Evolutionary conservation across 768 basidiomycete genomes (phyloP).

Genomic region (Chlorophyllum brunneum): DNA sequence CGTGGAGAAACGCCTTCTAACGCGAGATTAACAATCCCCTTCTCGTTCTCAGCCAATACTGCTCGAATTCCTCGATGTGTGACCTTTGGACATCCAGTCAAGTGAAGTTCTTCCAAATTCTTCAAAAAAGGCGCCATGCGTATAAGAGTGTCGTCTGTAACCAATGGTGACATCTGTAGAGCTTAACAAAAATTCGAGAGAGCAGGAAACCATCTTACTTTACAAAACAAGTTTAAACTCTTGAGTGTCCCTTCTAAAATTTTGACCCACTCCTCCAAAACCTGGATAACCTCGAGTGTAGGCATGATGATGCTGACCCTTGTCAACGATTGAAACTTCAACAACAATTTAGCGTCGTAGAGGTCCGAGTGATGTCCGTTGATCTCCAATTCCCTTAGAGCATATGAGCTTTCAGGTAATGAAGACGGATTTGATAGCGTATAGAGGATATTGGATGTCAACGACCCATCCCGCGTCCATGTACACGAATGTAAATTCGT

Average conservation of each 20-base stretch:
- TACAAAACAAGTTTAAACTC: constrained; percentile 66
- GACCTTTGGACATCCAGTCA: constrained; percentile 69
- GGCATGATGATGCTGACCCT: constrained; percentile 77
- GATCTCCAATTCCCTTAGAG: constrained; percentile 59
- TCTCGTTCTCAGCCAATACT: constrained; percentile 39
- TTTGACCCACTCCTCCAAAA: constrained; percentile 49
- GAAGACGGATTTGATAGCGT: constrained; percentile 33
- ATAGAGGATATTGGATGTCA: constrained; percentile 55
- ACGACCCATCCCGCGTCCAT: constrained; percentile 80
- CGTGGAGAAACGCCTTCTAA: constrained; percentile 59
- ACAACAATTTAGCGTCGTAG: constrained; percentile 51
- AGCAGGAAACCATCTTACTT: constrained; percentile 34
- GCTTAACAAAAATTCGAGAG: background rate
- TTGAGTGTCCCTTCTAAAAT: constrained; percentile 42
- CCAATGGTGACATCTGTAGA: constrained; percentile 46
- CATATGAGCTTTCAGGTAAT: constrained; percentile 14
- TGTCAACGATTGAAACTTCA: constrained; percentile 45
- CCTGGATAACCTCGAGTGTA: constrained; percentile 44
- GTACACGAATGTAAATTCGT: constrained; percentile 56
- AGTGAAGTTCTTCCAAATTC: constrained; percentile 50
- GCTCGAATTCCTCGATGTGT: constrained; percentile 57
- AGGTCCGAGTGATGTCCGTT: constrained; percentile 61
- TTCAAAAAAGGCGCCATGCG: constrained; percentile 44
- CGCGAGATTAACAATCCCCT: constrained; percentile 48
- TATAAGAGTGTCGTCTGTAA: constrained; percentile 56